These are phyloP conservation scores for Trifolium dubium DNA, from an alignment of 306 rosid species.

Conservation along the genomic window DNA sequence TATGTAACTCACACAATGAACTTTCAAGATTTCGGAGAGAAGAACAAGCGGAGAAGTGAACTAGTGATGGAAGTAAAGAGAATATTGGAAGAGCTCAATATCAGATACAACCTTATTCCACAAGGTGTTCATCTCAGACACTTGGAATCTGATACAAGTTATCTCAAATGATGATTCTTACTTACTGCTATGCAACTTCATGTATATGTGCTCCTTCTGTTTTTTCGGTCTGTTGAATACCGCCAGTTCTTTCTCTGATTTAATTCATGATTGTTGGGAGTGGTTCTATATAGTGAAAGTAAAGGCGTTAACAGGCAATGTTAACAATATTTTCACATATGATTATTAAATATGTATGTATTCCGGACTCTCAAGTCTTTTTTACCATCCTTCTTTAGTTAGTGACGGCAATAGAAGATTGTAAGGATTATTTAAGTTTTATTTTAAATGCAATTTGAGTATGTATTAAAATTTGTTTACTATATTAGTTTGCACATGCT, in stretches of 20 bases:
- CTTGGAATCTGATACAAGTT: constrained; percentile 39
- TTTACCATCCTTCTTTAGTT: neutral
- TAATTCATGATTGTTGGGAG: neutral
- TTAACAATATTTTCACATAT: neutral
- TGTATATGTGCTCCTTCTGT: constrained; percentile 16
- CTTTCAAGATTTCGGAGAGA: constrained; percentile 75
- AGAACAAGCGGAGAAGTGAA: constrained; percentile 67
- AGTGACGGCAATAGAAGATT: too few relatives aligned
- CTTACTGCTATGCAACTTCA: constrained; percentile 7
- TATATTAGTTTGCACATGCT: too few relatives aligned
- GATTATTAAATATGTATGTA: constrained; percentile 22
- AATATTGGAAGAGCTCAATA: constrained; percentile 74
- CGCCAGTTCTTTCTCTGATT: neutral
- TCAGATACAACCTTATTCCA: constrained; percentile 79
- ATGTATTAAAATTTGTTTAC: too few relatives aligned
- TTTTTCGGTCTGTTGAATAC: neutral
- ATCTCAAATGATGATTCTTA: constrained; percentile 40
- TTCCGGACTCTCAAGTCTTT: neutral
- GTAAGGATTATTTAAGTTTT: too few relatives aligned
- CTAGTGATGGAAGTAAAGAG: constrained; percentile 74
- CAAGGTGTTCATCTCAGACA: constrained; percentile 68
- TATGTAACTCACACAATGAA: constrained; percentile 75
- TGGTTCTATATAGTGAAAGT: neutral
- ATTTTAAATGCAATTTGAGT: too few relatives aligned
- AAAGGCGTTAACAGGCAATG: neutral